phyloP scores from a whole-genome alignment of 2,329 filamentous ascomycete species.

The Phyllosticta ampelicida region DNA sequence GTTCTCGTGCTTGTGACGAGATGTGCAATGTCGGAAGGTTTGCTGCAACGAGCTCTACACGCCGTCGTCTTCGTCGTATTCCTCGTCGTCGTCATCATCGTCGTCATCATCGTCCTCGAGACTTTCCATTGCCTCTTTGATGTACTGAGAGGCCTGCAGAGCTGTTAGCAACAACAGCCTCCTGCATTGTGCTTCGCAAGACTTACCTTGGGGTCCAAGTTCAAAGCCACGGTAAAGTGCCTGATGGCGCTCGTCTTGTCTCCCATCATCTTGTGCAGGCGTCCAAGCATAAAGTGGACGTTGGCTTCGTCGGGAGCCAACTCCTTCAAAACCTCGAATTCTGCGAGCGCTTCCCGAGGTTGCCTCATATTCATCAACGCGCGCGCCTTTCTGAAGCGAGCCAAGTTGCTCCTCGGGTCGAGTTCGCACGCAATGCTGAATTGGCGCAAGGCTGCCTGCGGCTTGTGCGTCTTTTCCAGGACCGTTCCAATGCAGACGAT shows the following conservation, averaged over 20 bases:
- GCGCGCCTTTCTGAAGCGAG: constrained; percentile 86
- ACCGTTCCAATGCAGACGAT: constrained; percentile 84
- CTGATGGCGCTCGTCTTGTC: constrained; percentile 67
- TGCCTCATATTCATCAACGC: constrained; percentile 66
- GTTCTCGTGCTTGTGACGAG: not conserved
- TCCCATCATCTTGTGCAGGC: constrained; percentile 51
- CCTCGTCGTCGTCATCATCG: constrained; percentile 49
- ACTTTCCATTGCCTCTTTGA: constrained; percentile 93
- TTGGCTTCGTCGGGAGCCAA: constrained; percentile 89
- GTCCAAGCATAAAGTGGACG: constrained; percentile 88
- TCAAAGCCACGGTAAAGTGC: constrained; percentile 89
- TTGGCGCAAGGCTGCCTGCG: constrained; percentile 64
- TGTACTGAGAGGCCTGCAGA: constrained; percentile 73
- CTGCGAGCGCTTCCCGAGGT: constrained; percentile 61
- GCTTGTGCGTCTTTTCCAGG: constrained; percentile 78
- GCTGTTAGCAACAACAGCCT: constrained; percentile 12
- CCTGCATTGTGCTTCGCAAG: not conserved
- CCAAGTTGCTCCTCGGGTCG: constrained; percentile 69
- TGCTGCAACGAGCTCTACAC: not conserved
- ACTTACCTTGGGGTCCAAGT: constrained; percentile 85
- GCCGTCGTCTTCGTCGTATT: constrained; percentile 30
- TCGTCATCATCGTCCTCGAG: constrained; percentile 67
- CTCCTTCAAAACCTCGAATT: constrained; percentile 81
- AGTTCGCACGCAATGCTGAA: constrained; percentile 76
- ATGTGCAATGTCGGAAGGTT: not conserved